These are phyloP conservation scores for Platanthera zijinensis DNA, from an alignment of 106 monocot species.

Conservation along the genomic window DNA sequence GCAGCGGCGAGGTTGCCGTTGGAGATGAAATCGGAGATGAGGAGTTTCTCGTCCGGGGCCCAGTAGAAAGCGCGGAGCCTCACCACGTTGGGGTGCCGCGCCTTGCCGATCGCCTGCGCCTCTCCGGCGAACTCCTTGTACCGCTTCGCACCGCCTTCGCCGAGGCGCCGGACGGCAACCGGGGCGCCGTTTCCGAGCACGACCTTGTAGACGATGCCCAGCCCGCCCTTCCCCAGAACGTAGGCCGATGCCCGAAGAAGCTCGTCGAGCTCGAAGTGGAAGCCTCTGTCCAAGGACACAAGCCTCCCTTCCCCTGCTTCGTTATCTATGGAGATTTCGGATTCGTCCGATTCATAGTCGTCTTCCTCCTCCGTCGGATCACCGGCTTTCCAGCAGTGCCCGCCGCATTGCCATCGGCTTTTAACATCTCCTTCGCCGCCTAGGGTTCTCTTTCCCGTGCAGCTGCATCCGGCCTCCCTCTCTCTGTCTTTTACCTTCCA, in stretches of 20 bases:
- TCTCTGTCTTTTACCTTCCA: conserved; percentile 50
- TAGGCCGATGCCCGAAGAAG: conserved; percentile 84
- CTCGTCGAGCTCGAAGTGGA: conserved; percentile 76
- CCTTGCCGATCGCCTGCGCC: conserved; percentile 48
- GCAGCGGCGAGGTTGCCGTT: conserved; percentile 77
- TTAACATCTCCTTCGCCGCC: conserved; percentile 4
- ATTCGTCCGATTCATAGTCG: conserved; percentile 7
- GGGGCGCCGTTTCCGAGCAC: conserved; percentile 70
- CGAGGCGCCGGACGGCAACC: conserved; percentile 71
- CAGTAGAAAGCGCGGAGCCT: conserved; percentile 77
- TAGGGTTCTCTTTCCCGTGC: conserved; percentile 18
- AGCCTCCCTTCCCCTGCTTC: conserved; percentile 20
- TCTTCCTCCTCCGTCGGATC: neutral
- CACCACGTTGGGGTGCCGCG: conserved; percentile 73
- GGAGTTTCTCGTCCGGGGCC: conserved; percentile 80
- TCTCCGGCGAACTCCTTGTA: conserved; percentile 82
- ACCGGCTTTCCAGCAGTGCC: neutral
- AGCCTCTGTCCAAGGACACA: conserved; percentile 72
- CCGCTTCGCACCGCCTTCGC: conserved; percentile 36
- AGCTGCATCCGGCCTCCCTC: conserved; percentile 18
- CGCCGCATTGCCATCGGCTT: neutral
- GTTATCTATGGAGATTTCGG: neutral
- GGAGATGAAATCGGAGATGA: conserved; percentile 72
- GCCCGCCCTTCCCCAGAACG: conserved; percentile 76
- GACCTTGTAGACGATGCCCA: conserved; percentile 93